phyloP scores from a whole-genome alignment of 176 grass and related monocot genomes.

The Carex cristatella region DNA sequence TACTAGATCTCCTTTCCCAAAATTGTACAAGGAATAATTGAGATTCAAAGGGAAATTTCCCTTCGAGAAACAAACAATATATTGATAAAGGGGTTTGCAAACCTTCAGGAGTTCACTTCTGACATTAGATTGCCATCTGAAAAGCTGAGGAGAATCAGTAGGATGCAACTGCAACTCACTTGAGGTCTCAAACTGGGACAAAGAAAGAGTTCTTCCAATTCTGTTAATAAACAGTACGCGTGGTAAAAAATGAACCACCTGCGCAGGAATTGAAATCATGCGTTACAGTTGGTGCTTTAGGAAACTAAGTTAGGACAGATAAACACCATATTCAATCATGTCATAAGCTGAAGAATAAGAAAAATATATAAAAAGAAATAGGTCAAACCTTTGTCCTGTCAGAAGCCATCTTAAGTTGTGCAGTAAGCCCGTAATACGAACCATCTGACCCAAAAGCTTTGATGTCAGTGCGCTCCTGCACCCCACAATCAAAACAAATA shows the following conservation, averaged over 20 bases:
- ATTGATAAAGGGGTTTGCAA: slow-evolving; percentile 20
- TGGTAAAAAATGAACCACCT: slow-evolving; percentile 81
- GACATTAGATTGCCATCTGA: slow-evolving; percentile 72
- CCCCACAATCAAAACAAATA: slow-evolving; percentile 5
- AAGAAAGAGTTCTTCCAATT: slow-evolving; percentile 49
- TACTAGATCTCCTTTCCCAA: neutral
- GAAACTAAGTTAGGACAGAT: neutral
- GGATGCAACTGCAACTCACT: slow-evolving; percentile 55
- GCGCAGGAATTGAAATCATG: slow-evolving; percentile 25
- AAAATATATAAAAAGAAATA: neutral
- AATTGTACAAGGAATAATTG: neutral
- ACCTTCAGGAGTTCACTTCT: slow-evolving; percentile 89
- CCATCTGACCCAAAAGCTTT: slow-evolving; percentile 87
- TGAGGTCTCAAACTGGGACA: slow-evolving; percentile 66
- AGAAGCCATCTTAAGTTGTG: slow-evolving; percentile 92
- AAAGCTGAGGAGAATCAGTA: slow-evolving; percentile 65
- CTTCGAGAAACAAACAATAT: neutral
- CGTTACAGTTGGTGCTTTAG: slow-evolving; percentile 12
- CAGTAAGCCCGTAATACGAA: slow-evolving; percentile 87
- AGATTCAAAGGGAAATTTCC: neutral
- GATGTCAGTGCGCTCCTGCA: slow-evolving; percentile 76
- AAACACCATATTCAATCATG: neutral
- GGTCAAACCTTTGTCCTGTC: slow-evolving; percentile 89
- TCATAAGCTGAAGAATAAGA: neutral
- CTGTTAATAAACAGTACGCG: slow-evolving; percentile 80